These are phyloP conservation scores for Aspergillus carbonarius DNA, from an alignment of 2,329 filamentous ascomycete species.

Conservation along the genomic window DNA sequence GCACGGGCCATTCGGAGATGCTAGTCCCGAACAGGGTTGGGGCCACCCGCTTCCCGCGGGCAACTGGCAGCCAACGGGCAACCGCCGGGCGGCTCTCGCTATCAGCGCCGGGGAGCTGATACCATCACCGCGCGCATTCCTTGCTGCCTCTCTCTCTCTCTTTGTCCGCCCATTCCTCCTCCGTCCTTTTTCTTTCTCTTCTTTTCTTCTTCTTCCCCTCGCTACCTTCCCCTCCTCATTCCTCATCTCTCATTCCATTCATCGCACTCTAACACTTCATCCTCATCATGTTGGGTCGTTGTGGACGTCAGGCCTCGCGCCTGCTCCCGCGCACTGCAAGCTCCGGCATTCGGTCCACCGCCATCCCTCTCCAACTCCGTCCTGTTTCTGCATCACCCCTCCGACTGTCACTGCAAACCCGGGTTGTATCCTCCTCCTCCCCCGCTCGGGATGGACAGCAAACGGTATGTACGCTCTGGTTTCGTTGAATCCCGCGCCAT, in stretches of 20 bases:
- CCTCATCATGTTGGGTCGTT: conserved; percentile 35
- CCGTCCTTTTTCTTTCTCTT: conserved; percentile 17
- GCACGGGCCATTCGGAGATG: conserved; percentile 17
- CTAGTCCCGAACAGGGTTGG: conserved; percentile 25
- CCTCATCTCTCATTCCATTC: background rate
- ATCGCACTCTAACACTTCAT: conserved; percentile 24
- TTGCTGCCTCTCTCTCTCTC: conserved; percentile 21
- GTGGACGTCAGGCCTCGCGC: conserved; percentile 34
- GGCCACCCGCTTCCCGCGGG: conserved; percentile 36
- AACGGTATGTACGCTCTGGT: conserved; percentile 29
- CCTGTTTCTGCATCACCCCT: conserved; percentile 23
- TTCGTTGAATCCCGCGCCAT: background rate
- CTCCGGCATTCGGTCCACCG: conserved; percentile 27
- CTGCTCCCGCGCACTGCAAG: conserved; percentile 34
- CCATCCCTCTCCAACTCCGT: conserved; percentile 18
- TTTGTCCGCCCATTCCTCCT: conserved; percentile 11
- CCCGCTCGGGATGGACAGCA: conserved; percentile 43
- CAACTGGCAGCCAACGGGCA: conserved; percentile 25
- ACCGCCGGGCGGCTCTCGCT: background rate
- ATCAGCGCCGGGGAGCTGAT: conserved; percentile 1
- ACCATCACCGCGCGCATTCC: conserved; percentile 10
- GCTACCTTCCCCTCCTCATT: background rate
- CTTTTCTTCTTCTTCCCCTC: conserved; percentile 32
- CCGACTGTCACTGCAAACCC: conserved; percentile 30
- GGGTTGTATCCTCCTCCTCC: conserved; percentile 40